phyloP scores from a whole-genome alignment of 768 basidiomycete species.

The Boletus vinaceobasis region DNA sequence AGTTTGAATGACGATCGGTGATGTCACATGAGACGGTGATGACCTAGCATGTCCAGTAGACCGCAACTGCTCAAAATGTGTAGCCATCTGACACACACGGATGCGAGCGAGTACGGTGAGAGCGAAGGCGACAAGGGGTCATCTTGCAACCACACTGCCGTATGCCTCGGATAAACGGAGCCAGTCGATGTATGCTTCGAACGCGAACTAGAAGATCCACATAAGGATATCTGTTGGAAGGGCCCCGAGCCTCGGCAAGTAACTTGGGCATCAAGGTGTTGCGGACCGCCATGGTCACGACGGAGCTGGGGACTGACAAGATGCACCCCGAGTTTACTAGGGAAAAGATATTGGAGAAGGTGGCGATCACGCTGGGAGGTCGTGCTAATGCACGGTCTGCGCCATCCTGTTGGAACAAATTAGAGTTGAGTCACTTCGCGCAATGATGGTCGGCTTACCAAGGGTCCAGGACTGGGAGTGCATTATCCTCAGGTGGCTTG shows the following conservation, averaged over 20 bases:
- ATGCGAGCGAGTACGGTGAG: slow-evolving; percentile 11
- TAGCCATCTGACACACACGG: slow-evolving; percentile 15
- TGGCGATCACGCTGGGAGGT: background rate
- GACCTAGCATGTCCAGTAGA: slow-evolving; percentile 19
- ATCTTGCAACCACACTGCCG: slow-evolving; percentile 6
- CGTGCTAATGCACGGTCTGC: background rate
- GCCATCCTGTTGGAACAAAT: background rate
- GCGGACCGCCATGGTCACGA: too few relatives aligned
- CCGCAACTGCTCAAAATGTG: slow-evolving; percentile 11
- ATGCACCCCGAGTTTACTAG: background rate
- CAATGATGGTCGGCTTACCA: background rate
- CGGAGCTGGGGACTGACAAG: background rate
- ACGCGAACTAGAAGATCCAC: slow-evolving; percentile 1
- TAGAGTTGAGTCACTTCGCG: background rate
- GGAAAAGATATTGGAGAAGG: background rate
- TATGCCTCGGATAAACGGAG: background rate
- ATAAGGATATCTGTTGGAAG: slow-evolving; percentile 9
- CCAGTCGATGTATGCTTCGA: slow-evolving; percentile 1
- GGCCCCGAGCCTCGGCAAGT: background rate
- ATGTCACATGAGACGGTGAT: slow-evolving; percentile 7
- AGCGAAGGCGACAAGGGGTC: slow-evolving; percentile 6
- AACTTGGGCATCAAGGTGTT: background rate
- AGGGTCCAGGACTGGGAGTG: background rate
- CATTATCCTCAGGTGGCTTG: background rate
- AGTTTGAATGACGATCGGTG: background rate